Conservation (phyloP, 306 rosid genomes). For the Cucurbita argyrosperma region DNA sequence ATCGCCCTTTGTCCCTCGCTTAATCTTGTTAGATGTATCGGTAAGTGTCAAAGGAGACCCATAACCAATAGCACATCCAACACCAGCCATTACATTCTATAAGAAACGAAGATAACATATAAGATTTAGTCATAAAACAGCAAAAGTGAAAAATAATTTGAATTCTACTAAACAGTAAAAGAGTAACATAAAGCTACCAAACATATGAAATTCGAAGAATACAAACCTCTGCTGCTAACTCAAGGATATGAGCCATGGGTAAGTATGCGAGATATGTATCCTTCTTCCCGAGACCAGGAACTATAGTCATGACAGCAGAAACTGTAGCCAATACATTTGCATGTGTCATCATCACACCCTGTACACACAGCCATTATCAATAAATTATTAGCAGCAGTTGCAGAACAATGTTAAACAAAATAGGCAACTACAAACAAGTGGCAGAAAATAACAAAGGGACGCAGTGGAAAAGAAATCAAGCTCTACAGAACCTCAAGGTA, state of each 20-base stretch:
- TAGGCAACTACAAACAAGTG: not conserved
- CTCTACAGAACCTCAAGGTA: not conserved
- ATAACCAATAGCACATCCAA: conserved; percentile 86
- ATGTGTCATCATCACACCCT: conserved; percentile 99
- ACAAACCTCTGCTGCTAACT: conserved; percentile 84
- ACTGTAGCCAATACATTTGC: conserved; percentile 73
- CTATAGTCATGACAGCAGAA: conserved; percentile 75
- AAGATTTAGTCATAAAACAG: conserved; percentile 13
- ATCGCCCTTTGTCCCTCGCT: conserved; percentile 79
- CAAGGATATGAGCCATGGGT: conserved; percentile 98
- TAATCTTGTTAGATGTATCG: conserved; percentile 90
- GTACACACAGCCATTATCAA: conserved; percentile 11
- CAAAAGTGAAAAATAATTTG: not conserved
- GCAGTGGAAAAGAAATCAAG: not conserved
- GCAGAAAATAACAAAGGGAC: not conserved
- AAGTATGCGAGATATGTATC: conserved; percentile 82
- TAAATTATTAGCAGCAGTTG: not conserved
- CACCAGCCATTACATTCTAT: conserved; percentile 71
- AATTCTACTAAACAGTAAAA: not conserved
- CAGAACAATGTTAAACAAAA: not conserved
- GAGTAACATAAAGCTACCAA: conserved; percentile 7
- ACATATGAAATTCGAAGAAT: conserved; percentile 8
- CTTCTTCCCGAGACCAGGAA: conserved; percentile 58
- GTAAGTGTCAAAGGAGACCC: conserved; percentile 88
- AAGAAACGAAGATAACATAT: conserved; percentile 12